Conservation (phyloP, 2,329 filamentous ascomycete genomes). For the Pseudogymnoascus sp. region DNA sequence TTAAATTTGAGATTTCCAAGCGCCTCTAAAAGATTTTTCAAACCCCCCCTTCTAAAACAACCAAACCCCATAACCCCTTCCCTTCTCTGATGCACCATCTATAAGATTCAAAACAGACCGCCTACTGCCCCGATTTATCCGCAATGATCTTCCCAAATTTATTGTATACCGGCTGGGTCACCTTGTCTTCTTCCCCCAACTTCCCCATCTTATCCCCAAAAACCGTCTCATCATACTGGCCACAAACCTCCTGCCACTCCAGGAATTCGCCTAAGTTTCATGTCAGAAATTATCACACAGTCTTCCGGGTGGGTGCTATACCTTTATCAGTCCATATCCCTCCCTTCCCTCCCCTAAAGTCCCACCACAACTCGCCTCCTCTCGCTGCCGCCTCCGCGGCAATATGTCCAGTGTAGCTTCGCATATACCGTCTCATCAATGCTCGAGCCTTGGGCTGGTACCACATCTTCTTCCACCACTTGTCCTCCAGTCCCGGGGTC, state of each 20-base stretch:
- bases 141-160: slow-evolving; percentile 31
- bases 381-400: slow-evolving; percentile 37
- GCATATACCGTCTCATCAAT: slow-evolving; percentile 41
- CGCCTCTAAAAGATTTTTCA: not conserved
- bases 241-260: slow-evolving; percentile 41
- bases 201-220: slow-evolving; percentile 41
- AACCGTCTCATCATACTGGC: slow-evolving; percentile 35
- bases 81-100: not conserved
- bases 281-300: not conserved
- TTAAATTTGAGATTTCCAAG: not conserved
- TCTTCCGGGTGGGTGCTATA: not conserved
- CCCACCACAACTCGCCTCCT: slow-evolving; percentile 41
- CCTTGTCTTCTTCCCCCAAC: slow-evolving; percentile 30
- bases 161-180: slow-evolving; percentile 31
- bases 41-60: not conserved
- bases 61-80: not conserved
- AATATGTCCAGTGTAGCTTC: slow-evolving; percentile 34
- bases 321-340: slow-evolving; percentile 46
- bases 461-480: slow-evolving; percentile 42
- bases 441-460: slow-evolving; percentile 40
- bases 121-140: slow-evolving; percentile 17
- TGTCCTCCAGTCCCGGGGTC: slow-evolving; percentile 14
- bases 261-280: slow-evolving; percentile 34
- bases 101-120: not conserved
- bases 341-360: slow-evolving; percentile 43